Percentiles rank a stretch among this genome's conserved stretches.
These are phyloP conservation scores for Fragilariopsis cylindrus DNA, from an alignment of 108 stramenopile species.

Conservation along the genomic window DNA sequence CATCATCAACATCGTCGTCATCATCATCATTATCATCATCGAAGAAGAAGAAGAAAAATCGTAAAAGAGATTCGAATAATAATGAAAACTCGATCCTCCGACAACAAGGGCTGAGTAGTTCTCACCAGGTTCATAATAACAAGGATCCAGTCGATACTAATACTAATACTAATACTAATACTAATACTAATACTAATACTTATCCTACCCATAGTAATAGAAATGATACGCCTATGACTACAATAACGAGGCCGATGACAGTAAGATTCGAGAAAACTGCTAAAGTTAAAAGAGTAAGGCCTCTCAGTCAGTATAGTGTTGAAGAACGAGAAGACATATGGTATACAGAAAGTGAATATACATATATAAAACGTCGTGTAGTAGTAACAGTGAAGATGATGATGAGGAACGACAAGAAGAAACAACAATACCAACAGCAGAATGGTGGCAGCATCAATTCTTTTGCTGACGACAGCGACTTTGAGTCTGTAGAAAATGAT, in stretches of 20 bases:
- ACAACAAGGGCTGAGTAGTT: no score
- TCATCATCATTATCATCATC: no score
- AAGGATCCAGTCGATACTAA: not conserved
- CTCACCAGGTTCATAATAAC: not conserved
- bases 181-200: not conserved
- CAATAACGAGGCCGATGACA: not conserved
- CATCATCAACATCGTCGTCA: not conserved
- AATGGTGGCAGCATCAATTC: no score
- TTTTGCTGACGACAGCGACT: not conserved
- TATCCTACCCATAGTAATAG: no score
- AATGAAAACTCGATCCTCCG: no score
- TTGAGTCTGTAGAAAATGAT: not conserved
- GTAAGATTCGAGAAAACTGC: constrained; percentile 10
- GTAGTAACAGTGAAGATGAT: constrained; percentile 10
- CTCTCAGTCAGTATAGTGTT: not conserved
- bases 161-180: no score
- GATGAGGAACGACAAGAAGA: not conserved
- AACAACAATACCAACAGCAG: not conserved
- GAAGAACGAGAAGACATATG: constrained; percentile 7
- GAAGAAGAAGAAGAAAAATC: no score
- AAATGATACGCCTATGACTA: not conserved
- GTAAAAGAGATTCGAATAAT: no score
- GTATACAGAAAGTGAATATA: constrained; percentile 8
- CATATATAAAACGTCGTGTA: not conserved
- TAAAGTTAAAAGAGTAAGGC: constrained; percentile 7